These are phyloP conservation scores for Eurotiales sp. DNA, from an alignment of 2,329 filamentous ascomycete species.

Conservation along the genomic window DNA sequence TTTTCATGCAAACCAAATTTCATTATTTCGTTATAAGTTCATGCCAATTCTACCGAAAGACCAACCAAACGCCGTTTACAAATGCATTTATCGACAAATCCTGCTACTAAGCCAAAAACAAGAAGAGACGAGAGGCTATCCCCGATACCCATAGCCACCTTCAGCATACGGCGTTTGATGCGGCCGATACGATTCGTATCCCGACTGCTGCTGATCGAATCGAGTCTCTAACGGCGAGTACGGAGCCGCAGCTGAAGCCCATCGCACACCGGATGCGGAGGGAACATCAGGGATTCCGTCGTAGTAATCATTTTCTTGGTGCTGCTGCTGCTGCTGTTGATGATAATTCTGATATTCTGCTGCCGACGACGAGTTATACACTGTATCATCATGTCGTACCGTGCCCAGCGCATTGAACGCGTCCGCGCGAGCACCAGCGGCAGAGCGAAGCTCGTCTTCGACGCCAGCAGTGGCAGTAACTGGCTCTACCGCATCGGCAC, in stretches of 20 bases:
- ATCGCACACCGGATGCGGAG: conserved; percentile 16
- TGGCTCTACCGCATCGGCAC: not conserved
- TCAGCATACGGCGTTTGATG: conserved; percentile 9
- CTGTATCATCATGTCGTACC: conserved; percentile 13
- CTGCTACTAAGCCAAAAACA: not conserved
- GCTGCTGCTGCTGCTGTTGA: conserved; percentile 21
- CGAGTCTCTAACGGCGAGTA: conserved; percentile 21
- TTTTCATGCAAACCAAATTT: no score
- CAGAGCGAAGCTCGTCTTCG: not conserved
- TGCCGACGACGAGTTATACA: conserved; percentile 6
- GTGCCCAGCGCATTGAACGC: conserved; percentile 17
- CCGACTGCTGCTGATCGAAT: conserved; percentile 12
- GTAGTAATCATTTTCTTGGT: conserved; percentile 27
- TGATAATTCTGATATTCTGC: conserved; percentile 4
- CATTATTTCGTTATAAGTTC: not conserved
- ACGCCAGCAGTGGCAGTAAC: not conserved
- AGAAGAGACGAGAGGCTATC: not conserved
- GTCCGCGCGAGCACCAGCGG: not conserved
- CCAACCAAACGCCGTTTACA: not conserved
- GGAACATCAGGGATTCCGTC: conserved; percentile 25
- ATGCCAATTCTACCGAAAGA: not conserved
- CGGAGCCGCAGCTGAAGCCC: conserved; percentile 5
- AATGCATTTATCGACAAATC: not conserved
- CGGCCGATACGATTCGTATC: conserved; percentile 10
- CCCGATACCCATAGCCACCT: conserved; percentile 8